Base-by-base conservation (phyloP, 306 rosid species). In the Fragaria vesca region DNA sequence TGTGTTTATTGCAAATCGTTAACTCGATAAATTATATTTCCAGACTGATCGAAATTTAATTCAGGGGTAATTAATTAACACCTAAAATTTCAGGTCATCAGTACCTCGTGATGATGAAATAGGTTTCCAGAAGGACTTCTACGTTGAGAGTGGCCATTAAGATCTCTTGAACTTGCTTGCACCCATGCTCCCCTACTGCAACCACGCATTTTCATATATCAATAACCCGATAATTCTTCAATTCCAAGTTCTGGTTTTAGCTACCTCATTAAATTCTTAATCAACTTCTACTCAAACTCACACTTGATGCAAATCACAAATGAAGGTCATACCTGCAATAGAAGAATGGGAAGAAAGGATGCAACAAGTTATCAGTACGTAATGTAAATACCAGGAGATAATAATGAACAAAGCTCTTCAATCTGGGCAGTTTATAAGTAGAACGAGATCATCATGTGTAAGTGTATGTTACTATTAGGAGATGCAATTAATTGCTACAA, bases 131-230 rank as follows among this genome's bases (percentile, higher is more conserved):
- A 30, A 66, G 43, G 57, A 42, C 8, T 58, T 57, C 55, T 16
- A 71, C 71, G 66, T 32, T 83, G 88, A 28, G 87, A 78, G 30
- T 81, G 62, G 73, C 69, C 91, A 42, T 89, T 82, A 18, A 79
- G 63, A 73, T 81, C 85, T 76, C 48, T 50, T 30, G 85, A 77
- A 73, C 36, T 80, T 45, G 80, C 80, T 76, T 85, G 82, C 75
- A 79, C 43, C 84, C 86, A 80, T 78, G 80, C 79, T 77, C 76
- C 91, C 80, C 78, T 82, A 83, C 90, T 88, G 90, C 86, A 74
- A 43, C 48, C 71, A 66, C 12, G 48, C 71, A 74, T 58, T 24
- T 40, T 57, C 54, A 26, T 42, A 42, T 57, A 26, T 66, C 52
- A 57, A 16, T 58, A 74, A 74, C 28, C 50, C 50, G 58, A 43